Percentiles rank a stretch among this genome's conserved stretches.
Conservation (phyloP, 1,139 yeast genomes). For the Yamadazyma sp. region DNA sequence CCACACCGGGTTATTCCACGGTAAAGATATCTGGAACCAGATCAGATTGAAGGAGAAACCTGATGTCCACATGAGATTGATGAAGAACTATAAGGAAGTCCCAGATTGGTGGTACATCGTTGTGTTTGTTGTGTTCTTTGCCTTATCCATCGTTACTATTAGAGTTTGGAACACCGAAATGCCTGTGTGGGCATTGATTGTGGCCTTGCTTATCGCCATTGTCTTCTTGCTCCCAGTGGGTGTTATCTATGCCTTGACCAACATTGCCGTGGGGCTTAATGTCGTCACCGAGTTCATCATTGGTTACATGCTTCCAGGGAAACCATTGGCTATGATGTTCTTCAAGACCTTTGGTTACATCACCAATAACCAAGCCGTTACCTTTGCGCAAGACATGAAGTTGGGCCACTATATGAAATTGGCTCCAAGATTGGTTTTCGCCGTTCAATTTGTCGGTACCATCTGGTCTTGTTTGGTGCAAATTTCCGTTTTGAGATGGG, state of each 20-base stretch:
- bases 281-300: slow-evolving; percentile 47
- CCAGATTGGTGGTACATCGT: slow-evolving; percentile 69
- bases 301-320: slow-evolving; percentile 50
- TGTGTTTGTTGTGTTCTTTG: slow-evolving; percentile 45
- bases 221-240: slow-evolving; percentile 46
- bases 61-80: slow-evolving; percentile 62
- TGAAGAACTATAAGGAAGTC: slow-evolving; percentile 57
- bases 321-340: slow-evolving; percentile 49
- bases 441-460: slow-evolving; percentile 47
- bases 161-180: slow-evolving; percentile 45
- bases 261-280: slow-evolving; percentile 47
- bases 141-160: slow-evolving; percentile 37
- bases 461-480: slow-evolving; percentile 47
- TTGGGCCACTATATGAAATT: slow-evolving; percentile 56
- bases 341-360: slow-evolving; percentile 50
- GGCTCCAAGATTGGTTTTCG: slow-evolving; percentile 44
- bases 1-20: slow-evolving; percentile 57
- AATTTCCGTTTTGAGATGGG: slow-evolving; percentile 47
- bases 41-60: slow-evolving; percentile 30
- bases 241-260: slow-evolving; percentile 41
- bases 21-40: slow-evolving; percentile 49
- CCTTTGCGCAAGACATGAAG: slow-evolving; percentile 54
- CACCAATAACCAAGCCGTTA: slow-evolving; percentile 56
- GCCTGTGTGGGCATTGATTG: slow-evolving; percentile 39
- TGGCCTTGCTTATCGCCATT: slow-evolving; percentile 42